A percentile compares a stretch with the other conserved stretches of the same genome.
These are phyloP conservation scores for Gilbertella persicaria DNA, from an alignment of 371 early-diverging fungal genomes.

Conservation along the genomic window DNA sequence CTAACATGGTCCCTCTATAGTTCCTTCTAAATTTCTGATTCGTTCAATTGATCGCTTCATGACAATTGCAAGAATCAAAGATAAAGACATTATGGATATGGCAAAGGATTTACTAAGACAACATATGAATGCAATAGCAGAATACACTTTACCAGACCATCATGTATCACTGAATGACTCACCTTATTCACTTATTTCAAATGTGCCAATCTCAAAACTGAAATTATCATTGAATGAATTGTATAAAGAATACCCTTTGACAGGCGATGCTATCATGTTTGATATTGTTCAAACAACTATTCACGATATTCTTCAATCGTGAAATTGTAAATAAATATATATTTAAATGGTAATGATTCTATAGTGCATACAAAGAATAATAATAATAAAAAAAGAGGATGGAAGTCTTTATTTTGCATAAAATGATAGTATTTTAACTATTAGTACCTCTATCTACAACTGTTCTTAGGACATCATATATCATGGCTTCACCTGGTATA, in stretches of 20 bases:
- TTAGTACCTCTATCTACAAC: not conserved
- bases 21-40: too few species aligned
- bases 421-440: too few species aligned
- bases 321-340: too few species aligned
- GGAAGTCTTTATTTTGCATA: too few species aligned
- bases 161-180: not conserved
- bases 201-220: not conserved
- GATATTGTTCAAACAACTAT: not conserved
- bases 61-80: too few species aligned
- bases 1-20: too few species aligned
- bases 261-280: not conserved
- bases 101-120: not conserved
- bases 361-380: too few species aligned
- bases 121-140: not conserved
- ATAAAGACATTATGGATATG: too few species aligned
- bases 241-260: not conserved
- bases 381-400: too few species aligned
- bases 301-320: too few species aligned
- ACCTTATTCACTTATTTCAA: not conserved
- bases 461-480: constrained; percentile 7
- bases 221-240: not conserved
- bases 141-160: not conserved
- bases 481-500: constrained; percentile 4
- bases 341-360: not conserved
- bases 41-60: too few species aligned